phyloP scores from a whole-genome alignment of 495 filamentous ascomycete genomes.

The Penicillium cosmopolitanum region DNA sequence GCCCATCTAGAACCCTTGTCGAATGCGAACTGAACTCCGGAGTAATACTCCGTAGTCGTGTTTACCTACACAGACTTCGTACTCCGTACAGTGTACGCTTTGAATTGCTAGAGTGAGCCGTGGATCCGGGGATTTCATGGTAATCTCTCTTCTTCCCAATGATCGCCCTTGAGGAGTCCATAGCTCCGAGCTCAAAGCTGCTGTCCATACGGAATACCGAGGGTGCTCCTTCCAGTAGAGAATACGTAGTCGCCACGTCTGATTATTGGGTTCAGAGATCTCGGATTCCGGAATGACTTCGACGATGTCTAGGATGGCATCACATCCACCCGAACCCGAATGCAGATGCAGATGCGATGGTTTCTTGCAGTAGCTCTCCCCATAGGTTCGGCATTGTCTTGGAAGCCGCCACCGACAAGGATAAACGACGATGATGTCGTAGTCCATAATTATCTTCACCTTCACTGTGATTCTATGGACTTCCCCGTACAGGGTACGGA shows the following conservation, averaged over 20 bases:
- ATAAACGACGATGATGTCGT: background rate
- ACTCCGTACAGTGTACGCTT: background rate
- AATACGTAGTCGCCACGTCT: background rate
- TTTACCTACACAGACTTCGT: no score
- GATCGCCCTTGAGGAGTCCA: background rate
- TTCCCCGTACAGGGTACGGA: background rate
- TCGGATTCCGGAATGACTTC: background rate
- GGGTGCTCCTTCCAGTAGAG: background rate
- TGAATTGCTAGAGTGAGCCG: background rate
- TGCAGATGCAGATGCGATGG: background rate
- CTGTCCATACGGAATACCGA: no score
- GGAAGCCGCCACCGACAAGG: background rate
- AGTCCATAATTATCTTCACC: background rate
- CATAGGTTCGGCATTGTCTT: background rate
- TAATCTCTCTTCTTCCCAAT: conserved; percentile 1
- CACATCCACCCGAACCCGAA: background rate
- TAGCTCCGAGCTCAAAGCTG: background rate
- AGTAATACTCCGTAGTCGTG: no score
- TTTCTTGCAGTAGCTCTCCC: conserved; percentile 1
- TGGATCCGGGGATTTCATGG: background rate
- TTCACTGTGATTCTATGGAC: background rate
- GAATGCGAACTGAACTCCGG: background rate
- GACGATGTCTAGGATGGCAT: background rate
- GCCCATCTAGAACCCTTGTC: conserved; percentile 6
- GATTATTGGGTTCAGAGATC: background rate